These are phyloP conservation scores for Tetracladium setigerum DNA, from an alignment of 495 filamentous ascomycete genomes.

Conservation along the genomic window DNA sequence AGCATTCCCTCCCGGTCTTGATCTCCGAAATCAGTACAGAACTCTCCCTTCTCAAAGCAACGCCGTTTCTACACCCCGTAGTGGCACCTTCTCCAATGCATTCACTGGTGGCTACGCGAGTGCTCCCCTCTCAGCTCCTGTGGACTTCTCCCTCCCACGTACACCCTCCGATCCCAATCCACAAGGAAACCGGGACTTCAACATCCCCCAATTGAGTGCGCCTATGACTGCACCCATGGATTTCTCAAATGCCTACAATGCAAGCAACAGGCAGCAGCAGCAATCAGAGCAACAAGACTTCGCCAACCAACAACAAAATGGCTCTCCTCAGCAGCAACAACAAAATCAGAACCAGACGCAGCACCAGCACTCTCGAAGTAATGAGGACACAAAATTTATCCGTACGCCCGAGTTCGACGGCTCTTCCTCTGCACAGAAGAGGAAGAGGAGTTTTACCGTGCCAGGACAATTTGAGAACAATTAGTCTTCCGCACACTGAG, in stretches of 20 bases:
- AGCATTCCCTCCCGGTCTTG: constrained; percentile 18
- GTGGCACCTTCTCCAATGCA: constrained; percentile 14
- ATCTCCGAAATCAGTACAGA: constrained; percentile 41
- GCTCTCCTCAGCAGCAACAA: constrained; percentile 26
- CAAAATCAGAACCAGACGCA: constrained; percentile 28
- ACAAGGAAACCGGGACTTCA: constrained; percentile 32
- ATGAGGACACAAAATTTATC: constrained; percentile 13
- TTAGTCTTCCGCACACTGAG: no score
- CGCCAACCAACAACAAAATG: constrained; percentile 17
- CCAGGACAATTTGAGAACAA: constrained; percentile 17
- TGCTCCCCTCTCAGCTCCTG: constrained; percentile 44
- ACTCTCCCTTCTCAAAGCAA: constrained; percentile 30
- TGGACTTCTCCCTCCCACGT: constrained; percentile 43
- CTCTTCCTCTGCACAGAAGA: constrained; percentile 34
- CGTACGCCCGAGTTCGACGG: constrained; percentile 12
- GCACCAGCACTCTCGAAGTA: constrained; percentile 14
- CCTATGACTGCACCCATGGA: constrained; percentile 45
- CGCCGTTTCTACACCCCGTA: constrained; percentile 36
- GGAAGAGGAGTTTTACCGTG: constrained; percentile 40
- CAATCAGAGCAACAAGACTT: constrained; percentile 13
- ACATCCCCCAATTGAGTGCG: constrained; percentile 47
- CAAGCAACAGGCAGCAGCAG: constrained; percentile 9
- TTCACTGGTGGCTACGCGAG: constrained; percentile 36
- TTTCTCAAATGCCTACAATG: constrained; percentile 27
- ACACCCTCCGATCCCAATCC: constrained; percentile 33